Conservation (phyloP, 2,329 filamentous ascomycete genomes). For the Diaporthe australafricana region DNA sequence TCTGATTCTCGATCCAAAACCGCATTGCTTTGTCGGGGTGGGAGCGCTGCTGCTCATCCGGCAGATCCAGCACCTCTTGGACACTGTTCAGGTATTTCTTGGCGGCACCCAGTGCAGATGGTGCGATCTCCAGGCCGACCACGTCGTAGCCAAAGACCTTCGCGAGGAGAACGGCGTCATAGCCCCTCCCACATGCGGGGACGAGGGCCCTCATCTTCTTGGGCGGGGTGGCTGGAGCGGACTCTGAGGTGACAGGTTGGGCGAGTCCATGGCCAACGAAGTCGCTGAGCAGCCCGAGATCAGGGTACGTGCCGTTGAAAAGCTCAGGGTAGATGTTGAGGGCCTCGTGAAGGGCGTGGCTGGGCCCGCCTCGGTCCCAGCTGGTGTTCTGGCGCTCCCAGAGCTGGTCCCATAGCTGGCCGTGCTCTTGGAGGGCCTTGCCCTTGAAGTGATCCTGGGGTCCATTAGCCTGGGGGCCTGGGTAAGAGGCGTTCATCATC, state of each 20-base stretch:
- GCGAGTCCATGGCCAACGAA: neutral
- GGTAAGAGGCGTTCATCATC: neutral
- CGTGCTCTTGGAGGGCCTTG: conserved; percentile 44
- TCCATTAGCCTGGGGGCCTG: neutral
- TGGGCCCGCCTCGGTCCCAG: conserved; percentile 69
- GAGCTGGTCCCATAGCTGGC: conserved; percentile 58
- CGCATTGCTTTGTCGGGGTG: neutral
- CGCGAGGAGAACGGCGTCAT: conserved; percentile 82
- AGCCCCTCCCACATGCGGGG: conserved; percentile 84
- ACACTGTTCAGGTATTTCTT: conserved; percentile 35
- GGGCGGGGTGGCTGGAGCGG: neutral
- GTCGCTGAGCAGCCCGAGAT: conserved; percentile 2
- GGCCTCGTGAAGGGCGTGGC: conserved; percentile 64
- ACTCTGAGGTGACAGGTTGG: neutral
- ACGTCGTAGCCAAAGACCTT: conserved; percentile 79
- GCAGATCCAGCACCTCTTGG: neutral
- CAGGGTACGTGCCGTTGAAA: conserved; percentile 43
- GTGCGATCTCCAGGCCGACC: conserved; percentile 77
- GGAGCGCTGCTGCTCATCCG: neutral
- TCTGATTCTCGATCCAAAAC: conserved; percentile 7
- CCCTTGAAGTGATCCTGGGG: conserved; percentile 10
- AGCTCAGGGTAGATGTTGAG: conserved; percentile 59
- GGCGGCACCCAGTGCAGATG: conserved; percentile 59
- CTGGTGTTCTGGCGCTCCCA: conserved; percentile 60
- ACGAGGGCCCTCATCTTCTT: conserved; percentile 71